Conservation (phyloP, 1,284 basidiomycete species). For the Leccinum fallax region DNA sequence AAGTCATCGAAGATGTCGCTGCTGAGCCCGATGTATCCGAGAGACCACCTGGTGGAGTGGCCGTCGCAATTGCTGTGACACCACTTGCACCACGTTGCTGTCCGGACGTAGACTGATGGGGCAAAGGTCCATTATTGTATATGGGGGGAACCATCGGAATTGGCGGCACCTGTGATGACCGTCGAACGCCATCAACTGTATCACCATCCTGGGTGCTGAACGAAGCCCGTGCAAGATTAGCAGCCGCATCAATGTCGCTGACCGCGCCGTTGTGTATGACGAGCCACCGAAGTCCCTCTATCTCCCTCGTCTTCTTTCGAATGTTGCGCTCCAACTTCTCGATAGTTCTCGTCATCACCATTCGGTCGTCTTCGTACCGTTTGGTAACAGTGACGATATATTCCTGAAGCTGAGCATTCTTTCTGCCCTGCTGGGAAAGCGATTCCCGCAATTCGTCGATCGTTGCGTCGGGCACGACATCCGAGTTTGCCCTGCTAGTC, state of each 20-base stretch:
- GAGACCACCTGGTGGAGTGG: constrained; percentile 11
- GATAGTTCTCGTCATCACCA: constrained; percentile 41
- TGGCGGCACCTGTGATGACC: constrained; percentile 6
- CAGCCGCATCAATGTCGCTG: constrained; percentile 37
- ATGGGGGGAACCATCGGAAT: neutral
- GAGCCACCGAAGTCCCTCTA: constrained; percentile 52
- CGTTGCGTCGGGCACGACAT: constrained; percentile 14
- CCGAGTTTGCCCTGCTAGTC: constrained; percentile 14
- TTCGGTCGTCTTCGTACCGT: constrained; percentile 47
- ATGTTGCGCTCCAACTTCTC: constrained; percentile 46
- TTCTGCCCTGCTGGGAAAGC: constrained; percentile 36
- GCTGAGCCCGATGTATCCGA: constrained; percentile 15
- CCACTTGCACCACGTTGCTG: constrained; percentile 4
- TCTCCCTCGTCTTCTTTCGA: constrained; percentile 46
- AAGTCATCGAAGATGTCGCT: constrained; percentile 20
- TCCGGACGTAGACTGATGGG: constrained; percentile 9
- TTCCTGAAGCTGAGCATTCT: constrained; percentile 41
- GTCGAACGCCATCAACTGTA: constrained; percentile 5
- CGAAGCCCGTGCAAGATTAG: constrained; percentile 36
- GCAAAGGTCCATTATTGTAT: neutral
- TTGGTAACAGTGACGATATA: constrained; percentile 44
- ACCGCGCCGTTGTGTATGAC: constrained; percentile 43
- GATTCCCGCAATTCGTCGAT: constrained; percentile 37
- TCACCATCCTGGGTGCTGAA: constrained; percentile 32
- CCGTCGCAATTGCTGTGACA: constrained; percentile 5